phyloP scores from a whole-genome alignment of 495 filamentous ascomycete species.

The Collariella sp. region DNA sequence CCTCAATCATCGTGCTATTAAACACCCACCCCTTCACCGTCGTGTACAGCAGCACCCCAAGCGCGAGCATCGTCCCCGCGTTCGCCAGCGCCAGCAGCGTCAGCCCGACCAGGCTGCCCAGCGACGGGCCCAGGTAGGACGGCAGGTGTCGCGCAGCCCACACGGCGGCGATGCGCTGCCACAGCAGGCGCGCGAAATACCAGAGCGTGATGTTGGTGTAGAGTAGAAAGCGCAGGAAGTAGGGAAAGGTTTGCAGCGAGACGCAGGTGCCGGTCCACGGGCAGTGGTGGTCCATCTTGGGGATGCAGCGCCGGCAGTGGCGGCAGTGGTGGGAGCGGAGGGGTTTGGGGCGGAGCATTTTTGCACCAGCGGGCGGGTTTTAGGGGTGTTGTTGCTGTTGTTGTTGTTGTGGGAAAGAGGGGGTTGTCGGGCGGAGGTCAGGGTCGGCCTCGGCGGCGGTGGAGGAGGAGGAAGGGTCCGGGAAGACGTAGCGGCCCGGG shows the following conservation, averaged over 20 bases:
- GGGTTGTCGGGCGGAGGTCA: slow-evolving; percentile 12
- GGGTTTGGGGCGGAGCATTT: slow-evolving; percentile 81
- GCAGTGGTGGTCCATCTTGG: slow-evolving; percentile 98
- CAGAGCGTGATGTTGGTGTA: slow-evolving; percentile 65
- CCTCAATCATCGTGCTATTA: slow-evolving; percentile 75
- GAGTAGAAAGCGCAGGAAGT: slow-evolving; percentile 82
- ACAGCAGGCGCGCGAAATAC: slow-evolving; percentile 50
- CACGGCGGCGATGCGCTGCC: slow-evolving; percentile 49
- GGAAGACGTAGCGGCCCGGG: slow-evolving; percentile 54
- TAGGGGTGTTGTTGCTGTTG: slow-evolving; percentile 1
- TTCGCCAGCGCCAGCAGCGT: slow-evolving; percentile 56
- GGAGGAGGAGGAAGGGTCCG: slow-evolving; percentile 14
- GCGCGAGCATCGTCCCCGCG: slow-evolving; percentile 53
- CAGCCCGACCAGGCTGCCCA: slow-evolving; percentile 53
- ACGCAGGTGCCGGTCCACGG: slow-evolving; percentile 95
- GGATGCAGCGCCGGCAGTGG: slow-evolving; percentile 78
- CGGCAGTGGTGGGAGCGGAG: slow-evolving; percentile 89
- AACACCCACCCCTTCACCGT: slow-evolving; percentile 34
- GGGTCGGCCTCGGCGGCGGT: slow-evolving; percentile 11
- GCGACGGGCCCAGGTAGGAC: slow-evolving; percentile 70
- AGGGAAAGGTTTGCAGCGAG: slow-evolving; percentile 78
- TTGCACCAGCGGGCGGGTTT: slow-evolving; percentile 61
- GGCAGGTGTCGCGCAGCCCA: slow-evolving; percentile 62
- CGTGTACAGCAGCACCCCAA: slow-evolving; percentile 54
- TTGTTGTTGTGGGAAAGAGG: slow-evolving; percentile 1